phyloP scores from a whole-genome alignment of 192 early-diverging fungal genomes.

The Chytriomyces hyalinus region DNA sequence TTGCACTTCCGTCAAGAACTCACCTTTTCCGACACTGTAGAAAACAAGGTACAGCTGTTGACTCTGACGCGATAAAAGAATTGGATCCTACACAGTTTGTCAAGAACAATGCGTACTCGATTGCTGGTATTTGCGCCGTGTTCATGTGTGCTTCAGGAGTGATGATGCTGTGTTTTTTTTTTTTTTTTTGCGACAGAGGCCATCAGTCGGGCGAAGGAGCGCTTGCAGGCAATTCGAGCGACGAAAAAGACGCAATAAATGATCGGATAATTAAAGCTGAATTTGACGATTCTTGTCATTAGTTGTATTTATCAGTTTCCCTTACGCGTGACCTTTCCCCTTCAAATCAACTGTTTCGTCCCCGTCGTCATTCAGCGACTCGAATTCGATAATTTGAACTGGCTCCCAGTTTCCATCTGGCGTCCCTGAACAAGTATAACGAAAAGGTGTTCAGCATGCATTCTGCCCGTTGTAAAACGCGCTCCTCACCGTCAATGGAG shows the following conservation, averaged over 20 bases:
- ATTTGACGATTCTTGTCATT: background rate
- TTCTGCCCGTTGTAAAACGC: background rate
- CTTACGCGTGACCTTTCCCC: conserved; percentile 42
- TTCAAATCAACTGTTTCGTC: conserved; percentile 35
- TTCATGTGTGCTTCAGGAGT: background rate
- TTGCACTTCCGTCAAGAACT: background rate
- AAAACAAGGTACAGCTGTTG: background rate
- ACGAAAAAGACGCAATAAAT: conserved; percentile 23
- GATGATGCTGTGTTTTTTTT: background rate
- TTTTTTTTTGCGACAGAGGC: conserved; percentile 24
- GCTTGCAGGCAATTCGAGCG: conserved; percentile 11
- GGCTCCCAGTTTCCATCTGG: conserved; percentile 50
- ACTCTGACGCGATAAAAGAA: conserved; percentile 6
- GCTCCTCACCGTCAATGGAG: conserved; percentile 30
- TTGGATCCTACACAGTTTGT: conserved; percentile 19
- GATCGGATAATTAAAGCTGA: background rate
- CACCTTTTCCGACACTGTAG: background rate
- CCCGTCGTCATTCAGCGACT: conserved; percentile 48
- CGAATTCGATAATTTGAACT: conserved; percentile 51
- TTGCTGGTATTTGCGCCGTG: conserved; percentile 8
- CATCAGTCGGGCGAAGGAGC: conserved; percentile 18
- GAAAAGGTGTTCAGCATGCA: background rate
- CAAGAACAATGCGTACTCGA: conserved; percentile 19
- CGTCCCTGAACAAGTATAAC: background rate
- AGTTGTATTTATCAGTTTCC: conserved; percentile 15